These are phyloP conservation scores for Hyaloperonospora arabidopsidis DNA, from an alignment of 352 stramenopile species.

Conservation along the genomic window DNA sequence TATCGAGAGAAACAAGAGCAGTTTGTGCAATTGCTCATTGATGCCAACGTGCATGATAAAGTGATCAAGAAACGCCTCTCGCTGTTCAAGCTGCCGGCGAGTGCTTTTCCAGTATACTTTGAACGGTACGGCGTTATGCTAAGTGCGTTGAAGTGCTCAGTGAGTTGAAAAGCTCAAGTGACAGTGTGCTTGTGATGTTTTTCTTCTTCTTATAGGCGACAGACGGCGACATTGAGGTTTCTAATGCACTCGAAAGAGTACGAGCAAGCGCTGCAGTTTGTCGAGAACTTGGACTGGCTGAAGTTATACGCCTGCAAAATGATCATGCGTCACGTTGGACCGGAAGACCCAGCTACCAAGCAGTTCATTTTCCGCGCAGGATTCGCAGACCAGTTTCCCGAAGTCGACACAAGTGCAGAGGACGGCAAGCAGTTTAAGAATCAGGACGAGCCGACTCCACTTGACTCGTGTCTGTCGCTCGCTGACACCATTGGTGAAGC, in stretches of 20 bases:
- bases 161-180: not conserved
- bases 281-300: slow-evolving; percentile 21
- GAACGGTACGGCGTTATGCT: slow-evolving; percentile 30
- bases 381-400: slow-evolving; percentile 32
- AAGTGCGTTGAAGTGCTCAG: not conserved
- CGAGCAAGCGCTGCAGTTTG: slow-evolving; percentile 43
- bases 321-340: slow-evolving; percentile 39
- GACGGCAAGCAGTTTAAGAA: slow-evolving; percentile 23
- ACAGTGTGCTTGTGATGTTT: slow-evolving; percentile 1
- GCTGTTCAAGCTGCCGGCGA: slow-evolving; percentile 45
- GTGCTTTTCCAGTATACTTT: slow-evolving; percentile 50
- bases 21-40: slow-evolving; percentile 51
- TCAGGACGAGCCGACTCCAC: slow-evolving; percentile 34
- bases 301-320: slow-evolving; percentile 50
- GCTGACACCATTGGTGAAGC: slow-evolving; percentile 30
- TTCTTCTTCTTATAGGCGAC: slow-evolving; percentile 17
- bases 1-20: slow-evolving; percentile 29
- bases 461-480: slow-evolving; percentile 45
- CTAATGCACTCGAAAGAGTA: slow-evolving; percentile 54
- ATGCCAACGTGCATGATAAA: slow-evolving; percentile 43
- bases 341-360: slow-evolving; percentile 32
- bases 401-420: slow-evolving; percentile 36
- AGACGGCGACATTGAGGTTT: slow-evolving; percentile 48
- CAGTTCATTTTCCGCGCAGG: slow-evolving; percentile 50
- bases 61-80: slow-evolving; percentile 62